Base-by-base conservation (phyloP, 2,329 filamentous ascomycete species). In the Hortaea werneckii region DNA sequence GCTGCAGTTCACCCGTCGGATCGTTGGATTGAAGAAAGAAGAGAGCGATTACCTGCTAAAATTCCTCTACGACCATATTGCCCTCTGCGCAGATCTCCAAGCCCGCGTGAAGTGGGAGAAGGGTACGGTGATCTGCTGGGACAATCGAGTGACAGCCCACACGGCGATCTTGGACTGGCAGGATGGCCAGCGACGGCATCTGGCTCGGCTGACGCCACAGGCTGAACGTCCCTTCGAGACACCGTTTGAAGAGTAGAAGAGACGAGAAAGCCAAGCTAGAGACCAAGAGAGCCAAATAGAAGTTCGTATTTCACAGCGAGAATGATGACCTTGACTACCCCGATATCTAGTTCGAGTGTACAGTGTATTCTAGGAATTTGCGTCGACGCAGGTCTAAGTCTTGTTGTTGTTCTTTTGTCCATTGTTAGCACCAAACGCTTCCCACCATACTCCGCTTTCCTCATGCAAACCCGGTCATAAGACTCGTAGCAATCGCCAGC, bases 111-210 rank as follows among this genome's bases (percentile, higher is more conserved):
- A 82, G 63, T 94, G 87, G 87, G 79, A 80, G 55, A 73, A 79
- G 38, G 77, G 79, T n/a, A 90, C 85, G 0, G 86, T 94, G 1
- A 84, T 92, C 1, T 80, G 90, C 1, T 94, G 86, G 86, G 87
- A 92, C 63, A 92, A 90, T 68, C 74, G 86, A 29, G 78, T 89
- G 0, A 88, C 84, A 7, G 76, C 80, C 54, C 87, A 94, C 64
- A 83, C 83, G 5, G 87, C 87, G 1, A 69, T 90, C 35, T 71
- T 90, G 3, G 87, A 94, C 63, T 94, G 87, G 87, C 78, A 83
- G 55, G 79, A 79, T 61, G 86, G 86, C 3, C 79, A 86, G 64
- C 73, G 87, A 48, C 75, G 87, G 42, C 87, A 94, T 67, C 66
- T 94, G 50, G 87, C 86, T 5, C 76, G 87, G 38, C 83, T 94